Evolutionary conservation across 176 grass and related monocot species (phyloP).

Genomic region (Oryza longistaminata): DNA sequence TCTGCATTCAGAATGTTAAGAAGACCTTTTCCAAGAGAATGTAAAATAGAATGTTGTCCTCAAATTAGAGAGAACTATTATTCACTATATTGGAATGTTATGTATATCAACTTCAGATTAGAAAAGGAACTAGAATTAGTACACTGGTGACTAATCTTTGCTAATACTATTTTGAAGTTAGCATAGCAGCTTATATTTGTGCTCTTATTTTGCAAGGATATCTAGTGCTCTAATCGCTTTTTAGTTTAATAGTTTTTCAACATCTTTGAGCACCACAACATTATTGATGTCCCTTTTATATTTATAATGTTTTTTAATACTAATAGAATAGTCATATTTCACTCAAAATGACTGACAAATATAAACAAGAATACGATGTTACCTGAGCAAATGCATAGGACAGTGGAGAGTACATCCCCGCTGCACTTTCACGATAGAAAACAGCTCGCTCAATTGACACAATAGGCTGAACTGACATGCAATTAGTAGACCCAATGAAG

Average conservation of each 20-base stretch:
- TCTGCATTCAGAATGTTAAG: neutral
- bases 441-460: constrained; percentile 76
- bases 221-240: too few species aligned
- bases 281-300: neutral
- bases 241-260: too few species aligned
- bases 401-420: constrained; percentile 92
- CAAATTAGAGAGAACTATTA: neutral
- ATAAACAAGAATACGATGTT: constrained; percentile 48
- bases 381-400: constrained; percentile 91
- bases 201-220: too few species aligned
- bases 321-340: neutral
- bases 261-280: too few species aligned
- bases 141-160: neutral
- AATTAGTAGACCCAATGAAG: constrained; percentile 74
- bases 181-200: too few species aligned
- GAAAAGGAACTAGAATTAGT: neutral
- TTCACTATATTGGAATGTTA: neutral
- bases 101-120: too few species aligned
- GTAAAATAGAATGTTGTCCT: too few species aligned
- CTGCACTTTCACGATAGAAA: constrained; percentile 91
- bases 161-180: neutral
- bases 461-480: constrained; percentile 66
- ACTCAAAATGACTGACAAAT: neutral
- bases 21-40: too few species aligned
- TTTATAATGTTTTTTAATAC: neutral